A percentile compares a stretch with the other conserved stretches of the same genome.
Evolutionary conservation across 108 stramenopile genomes (phyloP).

Genomic region (Seminavis robusta): DNA sequence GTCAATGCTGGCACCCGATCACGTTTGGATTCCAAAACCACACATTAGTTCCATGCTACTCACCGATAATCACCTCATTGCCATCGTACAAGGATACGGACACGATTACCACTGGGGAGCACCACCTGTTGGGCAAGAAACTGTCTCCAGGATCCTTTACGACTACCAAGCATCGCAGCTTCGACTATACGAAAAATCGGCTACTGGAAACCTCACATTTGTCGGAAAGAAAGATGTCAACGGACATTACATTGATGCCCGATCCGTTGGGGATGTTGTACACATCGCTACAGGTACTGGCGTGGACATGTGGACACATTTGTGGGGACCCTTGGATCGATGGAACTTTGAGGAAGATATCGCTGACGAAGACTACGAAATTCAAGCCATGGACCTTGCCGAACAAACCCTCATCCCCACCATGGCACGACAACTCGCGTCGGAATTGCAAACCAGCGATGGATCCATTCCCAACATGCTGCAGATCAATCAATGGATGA

Average conservation of each 20-base stretch:
- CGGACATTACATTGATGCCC: constrained; percentile 21
- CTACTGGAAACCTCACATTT: not conserved
- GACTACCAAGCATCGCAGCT: constrained; percentile 25
- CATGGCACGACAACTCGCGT: constrained; percentile 11
- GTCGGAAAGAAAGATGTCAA: constrained; percentile 14
- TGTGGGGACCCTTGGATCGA: constrained; percentile 22
- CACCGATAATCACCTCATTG: not conserved
- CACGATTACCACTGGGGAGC: not conserved
- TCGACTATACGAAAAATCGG: constrained; percentile 22
- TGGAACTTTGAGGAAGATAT: constrained; percentile 13
- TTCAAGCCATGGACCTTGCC: constrained; percentile 2
- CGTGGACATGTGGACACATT: constrained; percentile 2
- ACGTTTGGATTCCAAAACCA: not conserved
- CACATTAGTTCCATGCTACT: not conserved
- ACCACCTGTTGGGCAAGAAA: not conserved
- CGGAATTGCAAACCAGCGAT: not conserved
- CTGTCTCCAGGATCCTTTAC: constrained; percentile 3
- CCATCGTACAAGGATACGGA: not conserved
- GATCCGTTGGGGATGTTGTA: constrained; percentile 18
- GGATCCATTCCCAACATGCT: constrained; percentile 3
- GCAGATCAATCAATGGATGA: constrained; percentile 2
- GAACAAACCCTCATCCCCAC: constrained; percentile 20
- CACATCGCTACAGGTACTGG: constrained; percentile 30
- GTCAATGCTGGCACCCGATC: not conserved
- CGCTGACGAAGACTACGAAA: constrained; percentile 29